Evolutionary conservation across 2,329 filamentous ascomycete species (phyloP).

Genomic region (Cladorrhinum sp.): DNA sequence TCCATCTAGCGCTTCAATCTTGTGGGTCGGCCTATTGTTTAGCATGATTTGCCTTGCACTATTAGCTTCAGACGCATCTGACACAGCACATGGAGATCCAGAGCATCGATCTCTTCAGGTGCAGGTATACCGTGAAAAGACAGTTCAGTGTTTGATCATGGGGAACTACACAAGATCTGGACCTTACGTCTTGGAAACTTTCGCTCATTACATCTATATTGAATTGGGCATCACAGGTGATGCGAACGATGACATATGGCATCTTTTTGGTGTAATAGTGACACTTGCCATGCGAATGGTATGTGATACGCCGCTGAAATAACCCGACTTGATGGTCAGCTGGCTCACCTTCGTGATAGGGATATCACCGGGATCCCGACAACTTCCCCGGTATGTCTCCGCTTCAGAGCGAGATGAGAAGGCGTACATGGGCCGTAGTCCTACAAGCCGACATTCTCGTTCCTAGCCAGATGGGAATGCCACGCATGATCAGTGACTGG

Average conservation of each 20-base stretch:
- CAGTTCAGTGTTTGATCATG: conserved; percentile 37
- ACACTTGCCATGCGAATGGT: conserved; percentile 37
- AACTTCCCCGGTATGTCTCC: conserved; percentile 41
- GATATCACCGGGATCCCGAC: conserved; percentile 43
- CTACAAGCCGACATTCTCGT: conserved; percentile 41
- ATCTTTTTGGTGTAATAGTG: conserved; percentile 34
- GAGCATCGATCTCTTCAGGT: conserved; percentile 8
- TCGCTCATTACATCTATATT: conserved; percentile 35
- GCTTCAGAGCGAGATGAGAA: conserved; percentile 45
- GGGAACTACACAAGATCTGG: conserved; percentile 44
- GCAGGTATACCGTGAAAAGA: conserved; percentile 29
- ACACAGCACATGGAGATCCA: conserved; percentile 6
- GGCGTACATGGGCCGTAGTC: conserved; percentile 42
- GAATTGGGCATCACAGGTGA: conserved; percentile 34
- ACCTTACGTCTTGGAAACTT: conserved; percentile 39
- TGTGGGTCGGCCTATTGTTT: conserved; percentile 48
- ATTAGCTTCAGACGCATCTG: conserved; percentile 11
- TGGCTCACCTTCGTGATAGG: conserved; percentile 14
- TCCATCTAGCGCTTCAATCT: conserved; percentile 35
- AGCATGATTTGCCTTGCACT: conserved; percentile 42
- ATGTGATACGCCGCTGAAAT: too few relatives aligned
- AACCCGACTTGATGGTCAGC: too few relatives aligned
- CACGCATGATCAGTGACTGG: conserved; percentile 38
- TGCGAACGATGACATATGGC: conserved; percentile 35
- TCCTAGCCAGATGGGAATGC: conserved; percentile 44